A percentile compares a stretch with the other conserved stretches of the same genome.
Conservation (phyloP, 2,329 filamentous ascomycete genomes). For the Colletotrichum orbiculare region DNA sequence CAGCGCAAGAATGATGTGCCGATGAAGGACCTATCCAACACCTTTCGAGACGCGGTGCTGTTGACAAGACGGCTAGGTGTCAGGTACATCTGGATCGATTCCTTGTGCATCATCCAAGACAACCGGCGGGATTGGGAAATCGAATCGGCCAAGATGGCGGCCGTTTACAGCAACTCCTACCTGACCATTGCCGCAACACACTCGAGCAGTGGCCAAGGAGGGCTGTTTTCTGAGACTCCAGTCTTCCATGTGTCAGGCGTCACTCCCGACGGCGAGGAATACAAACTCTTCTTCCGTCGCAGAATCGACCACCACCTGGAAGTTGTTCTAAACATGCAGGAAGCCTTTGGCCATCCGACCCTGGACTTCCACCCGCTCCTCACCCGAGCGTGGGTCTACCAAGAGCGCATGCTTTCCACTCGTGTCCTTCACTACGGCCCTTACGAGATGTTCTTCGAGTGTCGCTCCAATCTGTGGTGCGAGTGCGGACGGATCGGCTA, state of each 20-base stretch:
- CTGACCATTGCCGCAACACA: neutral
- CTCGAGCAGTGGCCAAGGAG: neutral
- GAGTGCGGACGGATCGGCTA: neutral
- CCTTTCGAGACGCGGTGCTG: conserved; percentile 40
- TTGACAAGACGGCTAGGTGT: conserved; percentile 40
- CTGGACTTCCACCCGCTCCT: neutral
- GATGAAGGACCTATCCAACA: conserved; percentile 33
- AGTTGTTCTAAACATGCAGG: neutral
- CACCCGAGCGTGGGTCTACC: neutral
- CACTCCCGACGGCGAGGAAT: neutral
- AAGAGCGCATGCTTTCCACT: neutral
- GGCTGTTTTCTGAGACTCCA: neutral
- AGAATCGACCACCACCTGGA: neutral
- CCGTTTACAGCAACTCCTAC: conserved; percentile 7
- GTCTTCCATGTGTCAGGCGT: neutral
- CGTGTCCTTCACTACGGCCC: neutral
- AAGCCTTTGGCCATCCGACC: neutral
- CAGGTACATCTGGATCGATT: conserved; percentile 44
- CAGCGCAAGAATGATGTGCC: conserved; percentile 15
- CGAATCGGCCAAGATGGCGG: conserved; percentile 39
- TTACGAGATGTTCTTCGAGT: neutral
- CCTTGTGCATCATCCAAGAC: conserved; percentile 44
- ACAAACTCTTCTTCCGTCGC: neutral
- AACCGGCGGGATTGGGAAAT: conserved; percentile 38
- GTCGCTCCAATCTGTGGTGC: neutral